Conservation (phyloP, 257 asterid species). For the Anisodus acutangulus region DNA sequence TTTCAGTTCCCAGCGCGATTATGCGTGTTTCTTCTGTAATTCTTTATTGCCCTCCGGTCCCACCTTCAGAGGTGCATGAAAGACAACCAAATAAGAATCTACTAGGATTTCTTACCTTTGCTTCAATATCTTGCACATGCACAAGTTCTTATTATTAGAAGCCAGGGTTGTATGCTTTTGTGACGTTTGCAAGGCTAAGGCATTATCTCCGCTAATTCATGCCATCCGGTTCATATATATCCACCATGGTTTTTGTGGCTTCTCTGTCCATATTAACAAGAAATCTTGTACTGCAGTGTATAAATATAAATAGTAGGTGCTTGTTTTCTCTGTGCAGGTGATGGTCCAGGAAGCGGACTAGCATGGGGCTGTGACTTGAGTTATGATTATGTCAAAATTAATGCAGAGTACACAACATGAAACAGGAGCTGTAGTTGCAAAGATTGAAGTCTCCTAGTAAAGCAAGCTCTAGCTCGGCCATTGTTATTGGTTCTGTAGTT, state of each 20-base stretch:
- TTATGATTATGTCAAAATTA: slow-evolving; percentile 89
- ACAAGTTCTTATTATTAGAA: not conserved
- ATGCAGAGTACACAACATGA: slow-evolving; percentile 81
- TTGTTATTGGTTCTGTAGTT: not conserved
- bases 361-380: slow-evolving; percentile 99
- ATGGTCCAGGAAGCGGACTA: slow-evolving; percentile 74
- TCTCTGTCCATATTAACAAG: not conserved
- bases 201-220: not conserved
- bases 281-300: not conserved
- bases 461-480: not conserved
- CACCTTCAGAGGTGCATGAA: not conserved
- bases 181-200: not conserved
- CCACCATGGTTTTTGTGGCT: not conserved
- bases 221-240: too few relatives aligned
- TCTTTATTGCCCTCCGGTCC: not conserved
- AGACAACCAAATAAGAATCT: not conserved
- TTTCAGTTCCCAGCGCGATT: too few relatives aligned
- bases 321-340: slow-evolving; percentile 50
- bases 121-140: not conserved
- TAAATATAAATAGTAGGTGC: not conserved
- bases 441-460: not conserved
- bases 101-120: not conserved
- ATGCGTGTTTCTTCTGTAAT: not conserved
- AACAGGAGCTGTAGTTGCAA: not conserved
- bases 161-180: not conserved